Evolutionary conservation across 2,329 filamentous ascomycete genomes (phyloP), one percentile per base, ranked within the genome.

Genomic region (Colletotrichum lupini): DNA sequence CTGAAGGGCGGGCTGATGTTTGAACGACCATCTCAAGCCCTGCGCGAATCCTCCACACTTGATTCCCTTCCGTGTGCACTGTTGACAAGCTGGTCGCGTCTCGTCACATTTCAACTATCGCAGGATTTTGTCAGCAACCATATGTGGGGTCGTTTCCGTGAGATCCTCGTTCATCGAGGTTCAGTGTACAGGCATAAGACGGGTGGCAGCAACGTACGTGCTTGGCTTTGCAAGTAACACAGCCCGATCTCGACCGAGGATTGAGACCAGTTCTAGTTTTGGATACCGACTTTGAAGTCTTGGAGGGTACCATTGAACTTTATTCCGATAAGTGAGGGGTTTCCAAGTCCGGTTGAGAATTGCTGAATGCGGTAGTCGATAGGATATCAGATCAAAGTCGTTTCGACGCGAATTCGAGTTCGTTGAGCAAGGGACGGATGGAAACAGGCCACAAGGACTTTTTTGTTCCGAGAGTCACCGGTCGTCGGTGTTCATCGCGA

Each of bases 1-100:
- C 19, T 65, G 70, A 14, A 70, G 56, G 3, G 60, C 55, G 9
- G 70, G 70, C 9, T 84, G 83, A 68, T 85, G 82, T 57, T 85
- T 85, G 74, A 83, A 84, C 0, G 83, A 84, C 83, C 83, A 85
- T 49, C 81, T 82, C 57, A 84, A 79, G 24, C 80, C 79, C 26
- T 80, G 77, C 14, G 75, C 75, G 65, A 81, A 81, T 1, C 80
- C 80, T 14, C 78, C 78, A 46, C 80, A 81, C 26, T 76, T 73
- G 26, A 79, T 77, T 8, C 77, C 77, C n/a, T 78, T 77, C 22
- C 77, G 77, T n/a, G 76, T 30, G 74, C 80, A 81, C 69, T 78
- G 79, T 22, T 73, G 76, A 56, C 80, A 81, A 28, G 75, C 74
- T 1, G 80, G 80, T 52, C 73, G 64, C 1, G 77, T 76, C 75